Base-by-base conservation (phyloP, 225 moss, liverwort and hornwort genomes). In the Neckera pumila region DNA sequence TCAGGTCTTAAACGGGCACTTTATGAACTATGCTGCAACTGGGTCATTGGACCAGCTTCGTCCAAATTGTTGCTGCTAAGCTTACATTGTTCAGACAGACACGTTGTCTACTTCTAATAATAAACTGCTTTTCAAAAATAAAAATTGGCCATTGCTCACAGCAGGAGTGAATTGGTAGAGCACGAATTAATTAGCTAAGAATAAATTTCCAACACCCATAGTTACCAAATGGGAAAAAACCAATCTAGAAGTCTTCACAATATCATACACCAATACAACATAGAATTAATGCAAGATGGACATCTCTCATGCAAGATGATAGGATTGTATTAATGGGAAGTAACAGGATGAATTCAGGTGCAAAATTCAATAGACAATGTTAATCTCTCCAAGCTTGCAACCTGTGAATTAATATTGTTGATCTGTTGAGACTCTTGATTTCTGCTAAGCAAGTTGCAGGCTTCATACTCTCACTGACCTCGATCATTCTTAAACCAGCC, bases 401-500 rank as follows among this genome's bases (percentile, higher is more conserved):
- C 76, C 78, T 93, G 72, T 97, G 93, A 36, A 98, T 88, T 57
- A 94, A 84, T 60, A 95, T 92, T 86, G 93, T 87, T 77, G 93
- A 86, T 65, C 96, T 95, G 36, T 95, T 92, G 51, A 93, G 86
- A 60, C 88, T 88, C 22, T 75, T 83, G 40, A 96, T 88, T 43
- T 93, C 91, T 61, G 90, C 70, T 79, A 96, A 92, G 89, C 93
- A 95, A 51, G 58, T 82, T 13, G 62, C 76, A 64, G 95, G 95
- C 59, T 76, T 78, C 58, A 79, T 82, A 82, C 82, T 82, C 64
- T 64, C 64, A 82, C 94, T 94, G 22, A 98, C 93, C 83, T 97
- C 97, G 26, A 85, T 88, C 80, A 98, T 94, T 85, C 90, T 85
- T 76, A 98, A 86, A 7, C 95, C 95, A 23, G 92, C 91, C 69